Base-by-base conservation (phyloP, 2,329 filamentous ascomycete genomes). In the Colletotrichum scovillei region DNA sequence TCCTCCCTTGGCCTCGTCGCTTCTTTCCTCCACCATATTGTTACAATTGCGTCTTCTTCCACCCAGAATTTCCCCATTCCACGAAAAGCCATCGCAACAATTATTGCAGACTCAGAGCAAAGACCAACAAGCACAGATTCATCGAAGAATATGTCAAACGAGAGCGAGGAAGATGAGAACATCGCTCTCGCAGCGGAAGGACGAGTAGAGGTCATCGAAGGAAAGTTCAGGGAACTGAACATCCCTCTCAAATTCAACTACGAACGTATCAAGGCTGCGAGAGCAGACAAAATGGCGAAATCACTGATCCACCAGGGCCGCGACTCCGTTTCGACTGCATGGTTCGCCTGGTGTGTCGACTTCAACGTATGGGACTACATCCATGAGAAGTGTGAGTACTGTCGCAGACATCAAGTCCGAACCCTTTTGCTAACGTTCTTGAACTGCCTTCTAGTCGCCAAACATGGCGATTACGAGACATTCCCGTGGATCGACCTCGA, bases 401-500 rank as follows among this genome's bases (percentile, higher is more conserved):
- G 2, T 7, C 19, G 42, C 42, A 49, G 6, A 49, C 19, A n/a
- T 11, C 42, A 9, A 11, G 19, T 3, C 19, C 6, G 19, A 49
- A 19, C 7, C 2, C 38, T 3, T 49, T 1, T n/a, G 42, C 42
- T 49, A 0, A 49, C 8, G 7, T 49, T n/a, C 19, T 49, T n/a
- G 7, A n/a, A 42, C 5, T 19, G 5, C 38, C 16, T 12, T 5
- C 11, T n/a, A 49, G 42, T 49, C 16, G 42, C 16, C 1, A 49
- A 49, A 49, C 0, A 19, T 0, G 19, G 42, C 3, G 19, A 49
- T 1, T 0, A n/a, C 8, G 42, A 57, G 19, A 11, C 12, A 0
- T 57, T 57, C 57, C 57, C 57, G 5, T 60, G 32, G 57, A 26
- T 60, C 6, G 30, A 42, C 11, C 3, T 38, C 5, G 57, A 60